Evolutionary conservation across 257 asterid genomes (phyloP), one percentile per base, ranked within the genome.

Genomic region (Parsonsia alboflavescens): DNA sequence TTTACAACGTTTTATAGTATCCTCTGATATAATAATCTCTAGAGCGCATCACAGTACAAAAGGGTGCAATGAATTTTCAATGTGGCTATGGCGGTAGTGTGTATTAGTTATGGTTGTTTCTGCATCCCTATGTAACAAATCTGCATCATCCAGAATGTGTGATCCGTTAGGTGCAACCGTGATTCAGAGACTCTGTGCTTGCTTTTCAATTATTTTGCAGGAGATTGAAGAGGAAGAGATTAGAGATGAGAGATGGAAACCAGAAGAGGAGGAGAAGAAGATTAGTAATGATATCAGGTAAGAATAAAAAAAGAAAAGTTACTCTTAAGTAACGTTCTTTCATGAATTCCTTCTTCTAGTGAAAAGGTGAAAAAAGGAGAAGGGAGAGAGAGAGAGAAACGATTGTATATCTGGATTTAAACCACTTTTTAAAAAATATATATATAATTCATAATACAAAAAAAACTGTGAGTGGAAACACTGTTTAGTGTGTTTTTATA

Each of bases 261-360:
- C 58, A 77, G 80, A 79, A 65, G 84, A 68, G 44, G 84, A 68
- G 44, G 67, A 22, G 81, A 75, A 33, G 73, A 70, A n/a, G 56
- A 67, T 52, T 62, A 78, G 69, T 71, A 50, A 84, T 78, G 88
- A 84, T 81, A 77, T 82, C 80, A 85, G 86, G 93, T 84, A 74
- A 88, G 79, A 80, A 54, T 41, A 58, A 72, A 76, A n/a, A 50
- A 80, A 65, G 61, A 36, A 70, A 72, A 76, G 80, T 79, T 77
- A 73, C 79, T 64, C 28, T 54, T 53, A n/a, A n/a, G n/a, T n/a
- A 26, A 69, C 46, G 36, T 49, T 84, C 62, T 77, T 78, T 75
- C 78, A 36, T 73, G 84, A 73, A 63, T 74, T 75, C 76, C 76
- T 68, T 69, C 65, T 45, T 22, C 56, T 75, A 33, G 80, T 76